Evolutionary conservation across 1,284 basidiomycete genomes (phyloP).

Genomic region (Ustilago shanxiensis): DNA sequence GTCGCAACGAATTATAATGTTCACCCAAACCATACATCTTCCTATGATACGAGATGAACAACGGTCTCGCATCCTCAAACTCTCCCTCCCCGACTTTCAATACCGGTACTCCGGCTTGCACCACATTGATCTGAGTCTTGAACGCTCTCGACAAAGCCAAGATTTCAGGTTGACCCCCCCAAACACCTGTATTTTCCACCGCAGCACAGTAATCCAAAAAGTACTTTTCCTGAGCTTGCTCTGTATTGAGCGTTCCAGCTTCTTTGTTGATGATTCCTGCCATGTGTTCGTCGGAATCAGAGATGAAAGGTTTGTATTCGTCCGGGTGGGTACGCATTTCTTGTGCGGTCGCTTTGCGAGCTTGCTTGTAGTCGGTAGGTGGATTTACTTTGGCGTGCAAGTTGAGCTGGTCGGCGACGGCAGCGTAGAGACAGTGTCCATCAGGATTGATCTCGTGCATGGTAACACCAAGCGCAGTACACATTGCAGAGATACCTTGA

Average conservation of each 20-base stretch:
- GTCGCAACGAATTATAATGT: constrained; percentile 67
- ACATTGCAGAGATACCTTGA: constrained; percentile 54
- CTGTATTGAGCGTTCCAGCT: constrained; percentile 72
- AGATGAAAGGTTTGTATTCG: constrained; percentile 94
- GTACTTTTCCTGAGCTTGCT: constrained; percentile 73
- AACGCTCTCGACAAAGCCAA: constrained; percentile 88
- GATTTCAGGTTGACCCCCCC: constrained; percentile 98
- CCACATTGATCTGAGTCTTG: constrained; percentile 87
- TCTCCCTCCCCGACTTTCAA: constrained; percentile 80
- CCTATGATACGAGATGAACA: constrained; percentile 63
- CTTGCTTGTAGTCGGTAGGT: constrained; percentile 70
- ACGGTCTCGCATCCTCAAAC: constrained; percentile 37
- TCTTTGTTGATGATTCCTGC: constrained; percentile 80
- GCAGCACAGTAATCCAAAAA: constrained; percentile 84
- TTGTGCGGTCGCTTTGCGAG: constrained; percentile 80
- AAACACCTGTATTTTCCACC: constrained; percentile 85
- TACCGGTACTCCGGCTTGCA: constrained; percentile 84
- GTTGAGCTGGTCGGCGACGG: constrained; percentile 83
- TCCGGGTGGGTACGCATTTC: constrained; percentile 88
- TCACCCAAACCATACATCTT: constrained; percentile 69
- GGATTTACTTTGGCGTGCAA: constrained; percentile 20
- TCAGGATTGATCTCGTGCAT: constrained; percentile 82
- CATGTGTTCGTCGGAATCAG: constrained; percentile 71
- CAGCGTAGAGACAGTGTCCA: constrained; percentile 94
- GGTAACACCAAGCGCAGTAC: constrained; percentile 46